phyloP scores from a whole-genome alignment of 1,284 basidiomycete genomes.

The Rhizoctonia solani region DNA sequence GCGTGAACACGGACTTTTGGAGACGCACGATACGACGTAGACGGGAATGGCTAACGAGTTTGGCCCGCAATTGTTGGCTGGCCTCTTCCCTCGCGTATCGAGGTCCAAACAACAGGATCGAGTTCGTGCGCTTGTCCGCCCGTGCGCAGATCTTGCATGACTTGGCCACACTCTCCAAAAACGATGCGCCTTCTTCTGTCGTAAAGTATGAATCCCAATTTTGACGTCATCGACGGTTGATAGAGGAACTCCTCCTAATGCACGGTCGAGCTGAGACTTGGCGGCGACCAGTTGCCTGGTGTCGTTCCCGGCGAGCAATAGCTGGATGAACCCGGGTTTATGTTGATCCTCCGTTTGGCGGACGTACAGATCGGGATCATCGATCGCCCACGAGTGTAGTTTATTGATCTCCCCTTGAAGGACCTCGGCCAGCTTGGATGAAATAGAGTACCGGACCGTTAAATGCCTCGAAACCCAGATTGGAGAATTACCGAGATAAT shows the following conservation, averaged over 20 bases:
- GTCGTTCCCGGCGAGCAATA: constrained; percentile 14
- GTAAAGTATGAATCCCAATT: constrained; percentile 22
- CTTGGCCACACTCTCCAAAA: constrained; percentile 5
- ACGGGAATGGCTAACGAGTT: background rate
- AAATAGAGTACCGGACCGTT: constrained; percentile 14
- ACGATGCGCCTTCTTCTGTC: background rate
- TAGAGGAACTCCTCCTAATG: constrained; percentile 21
- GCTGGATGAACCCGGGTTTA: constrained; percentile 13
- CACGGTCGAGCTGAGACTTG: constrained; percentile 28
- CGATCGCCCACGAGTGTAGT: constrained; percentile 23
- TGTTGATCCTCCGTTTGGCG: background rate
- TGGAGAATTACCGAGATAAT: constrained; percentile 12
- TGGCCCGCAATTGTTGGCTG: background rate
- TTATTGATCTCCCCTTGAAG: constrained; percentile 23
- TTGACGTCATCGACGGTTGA: background rate
- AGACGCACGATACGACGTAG: constrained; percentile 1
- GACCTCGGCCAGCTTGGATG: constrained; percentile 4
- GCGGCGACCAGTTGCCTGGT: constrained; percentile 2
- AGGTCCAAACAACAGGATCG: constrained; percentile 19
- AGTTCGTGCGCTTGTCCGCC: constrained; percentile 6
- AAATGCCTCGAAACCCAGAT: constrained; percentile 14
- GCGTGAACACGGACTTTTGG: constrained; percentile 8
- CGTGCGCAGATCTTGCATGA: constrained; percentile 1
- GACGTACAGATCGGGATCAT: constrained; percentile 24
- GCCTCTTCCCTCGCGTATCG: constrained; percentile 6